A percentile compares a stretch with the other conserved stretches of the same genome.
Evolutionary conservation across 2,329 filamentous ascomycete genomes (phyloP).

Genomic region (Microcyclospora pomicola): DNA sequence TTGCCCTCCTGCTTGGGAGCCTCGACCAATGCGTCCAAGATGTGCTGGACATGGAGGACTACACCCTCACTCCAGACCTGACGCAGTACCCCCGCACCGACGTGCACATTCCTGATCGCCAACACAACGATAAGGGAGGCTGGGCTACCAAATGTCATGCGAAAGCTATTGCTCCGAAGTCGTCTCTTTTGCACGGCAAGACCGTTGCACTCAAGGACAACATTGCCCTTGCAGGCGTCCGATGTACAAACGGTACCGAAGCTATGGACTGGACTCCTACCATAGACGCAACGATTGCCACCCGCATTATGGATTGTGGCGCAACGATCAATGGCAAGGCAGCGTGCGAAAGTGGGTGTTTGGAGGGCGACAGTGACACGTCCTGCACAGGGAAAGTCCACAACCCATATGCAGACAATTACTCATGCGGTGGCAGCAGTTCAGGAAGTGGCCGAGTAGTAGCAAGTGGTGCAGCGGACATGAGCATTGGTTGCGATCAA

Average conservation of each 20-base stretch:
- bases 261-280: slow-evolving; percentile 23
- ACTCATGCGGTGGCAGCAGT: slow-evolving; percentile 33
- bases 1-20: slow-evolving; percentile 7
- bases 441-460: slow-evolving; percentile 32
- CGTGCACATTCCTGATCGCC: slow-evolving; percentile 2
- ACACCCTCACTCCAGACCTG: slow-evolving; percentile 8
- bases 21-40: slow-evolving; percentile 5
- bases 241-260: slow-evolving; percentile 30
- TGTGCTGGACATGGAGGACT: slow-evolving; percentile 7
- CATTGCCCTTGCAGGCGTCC: slow-evolving; percentile 31
- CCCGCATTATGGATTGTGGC: slow-evolving; percentile 30
- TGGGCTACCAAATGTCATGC: slow-evolving; percentile 9
- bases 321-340: slow-evolving; percentile 31
- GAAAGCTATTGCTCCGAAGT: slow-evolving; percentile 4
- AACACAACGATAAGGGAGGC: slow-evolving; percentile 9
- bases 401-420: slow-evolving; percentile 33
- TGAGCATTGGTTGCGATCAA: slow-evolving; percentile 26
- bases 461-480: slow-evolving; percentile 24
- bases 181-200: slow-evolving; percentile 5
- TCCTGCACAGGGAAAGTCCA: slow-evolving; percentile 20
- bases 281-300: slow-evolving; percentile 34
- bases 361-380: slow-evolving; percentile 9
- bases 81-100: slow-evolving; percentile 7
- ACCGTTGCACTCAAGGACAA: slow-evolving; percentile 35
- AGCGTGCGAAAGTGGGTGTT: slow-evolving; percentile 31